These are phyloP conservation scores for Anisogramma anomala DNA, from an alignment of 2,329 filamentous ascomycete species.

Conservation along the genomic window DNA sequence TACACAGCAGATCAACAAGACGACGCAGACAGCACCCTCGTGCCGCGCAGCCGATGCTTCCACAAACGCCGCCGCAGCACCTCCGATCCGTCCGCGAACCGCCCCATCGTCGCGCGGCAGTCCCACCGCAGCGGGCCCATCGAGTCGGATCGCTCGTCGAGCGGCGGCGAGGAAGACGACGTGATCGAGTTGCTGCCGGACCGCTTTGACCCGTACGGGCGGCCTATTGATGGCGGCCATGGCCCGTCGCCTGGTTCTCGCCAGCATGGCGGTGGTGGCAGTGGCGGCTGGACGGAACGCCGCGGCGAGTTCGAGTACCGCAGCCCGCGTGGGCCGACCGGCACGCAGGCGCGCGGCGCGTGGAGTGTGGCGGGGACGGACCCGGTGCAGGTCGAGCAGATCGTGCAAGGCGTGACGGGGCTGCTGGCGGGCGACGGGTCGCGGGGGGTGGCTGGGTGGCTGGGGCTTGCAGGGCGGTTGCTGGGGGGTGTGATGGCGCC, in stretches of 20 bases:
- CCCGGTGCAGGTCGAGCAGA: slow-evolving; percentile 27
- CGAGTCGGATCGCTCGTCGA: slow-evolving; percentile 20
- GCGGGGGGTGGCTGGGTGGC: slow-evolving; percentile 16
- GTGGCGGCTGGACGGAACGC: slow-evolving; percentile 24
- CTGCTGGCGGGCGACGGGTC: slow-evolving; percentile 21
- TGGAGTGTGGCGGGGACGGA: slow-evolving; percentile 37
- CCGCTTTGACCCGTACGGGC: slow-evolving; percentile 35
- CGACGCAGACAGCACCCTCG: slow-evolving; percentile 4
- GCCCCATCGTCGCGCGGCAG: slow-evolving; percentile 18
- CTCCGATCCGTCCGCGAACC: slow-evolving; percentile 26
- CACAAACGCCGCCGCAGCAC: slow-evolving; percentile 18
- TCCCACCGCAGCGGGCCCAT: slow-evolving; percentile 14
- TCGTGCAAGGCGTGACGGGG: slow-evolving; percentile 23
- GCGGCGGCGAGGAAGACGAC: slow-evolving; percentile 25
- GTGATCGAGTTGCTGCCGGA: slow-evolving; percentile 34
- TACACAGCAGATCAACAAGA: not conserved
- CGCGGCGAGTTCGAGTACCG: slow-evolving; percentile 32
- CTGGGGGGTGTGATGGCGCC: slow-evolving; percentile 16
- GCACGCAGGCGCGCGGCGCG: slow-evolving; percentile 24
- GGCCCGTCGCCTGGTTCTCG: not conserved
- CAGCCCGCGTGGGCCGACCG: slow-evolving; percentile 7
- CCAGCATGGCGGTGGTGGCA: not conserved
- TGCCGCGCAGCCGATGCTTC: slow-evolving; percentile 1
- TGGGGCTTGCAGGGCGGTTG: slow-evolving; percentile 21
- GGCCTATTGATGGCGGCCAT: slow-evolving; percentile 24